These are phyloP conservation scores for Chamaecyparis obtusa DNA, from an alignment of 75 land plant species.

Conservation along the genomic window DNA sequence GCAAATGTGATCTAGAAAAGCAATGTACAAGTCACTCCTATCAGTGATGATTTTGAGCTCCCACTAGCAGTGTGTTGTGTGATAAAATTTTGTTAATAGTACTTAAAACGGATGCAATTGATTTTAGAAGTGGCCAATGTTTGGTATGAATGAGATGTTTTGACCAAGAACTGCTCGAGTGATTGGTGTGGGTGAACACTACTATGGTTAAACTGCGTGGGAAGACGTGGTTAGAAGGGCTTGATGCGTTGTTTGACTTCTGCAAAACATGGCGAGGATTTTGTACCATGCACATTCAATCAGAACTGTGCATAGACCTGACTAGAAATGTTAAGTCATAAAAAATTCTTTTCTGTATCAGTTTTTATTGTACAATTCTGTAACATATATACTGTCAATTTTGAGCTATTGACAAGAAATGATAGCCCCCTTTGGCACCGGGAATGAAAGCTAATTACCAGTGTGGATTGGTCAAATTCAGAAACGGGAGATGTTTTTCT, in stretches of 20 bases:
- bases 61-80: neutral
- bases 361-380: slow-evolving; percentile 5
- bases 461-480: neutral
- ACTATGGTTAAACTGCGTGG: no score
- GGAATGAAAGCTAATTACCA: neutral
- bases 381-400: slow-evolving; percentile 8
- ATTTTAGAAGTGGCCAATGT: neutral
- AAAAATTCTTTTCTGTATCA: neutral
- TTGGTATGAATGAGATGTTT: neutral
- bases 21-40: neutral
- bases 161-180: neutral
- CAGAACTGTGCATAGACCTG: neutral
- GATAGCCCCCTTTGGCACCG: neutral
- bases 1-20: neutral
- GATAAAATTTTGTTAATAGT: neutral
- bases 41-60: slow-evolving; percentile 4
- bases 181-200: neutral
- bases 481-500: neutral
- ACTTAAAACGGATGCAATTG: neutral
- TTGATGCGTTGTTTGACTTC: neutral
- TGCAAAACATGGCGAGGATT: neutral
- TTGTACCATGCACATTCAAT: neutral
- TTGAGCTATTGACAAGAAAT: slow-evolving; percentile 10
- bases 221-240: neutral
- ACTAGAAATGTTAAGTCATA: neutral